These are phyloP conservation scores for Cystobasidiaceae sp. DNA, from an alignment of 1,284 basidiomycete genomes.

Conservation along the genomic window DNA sequence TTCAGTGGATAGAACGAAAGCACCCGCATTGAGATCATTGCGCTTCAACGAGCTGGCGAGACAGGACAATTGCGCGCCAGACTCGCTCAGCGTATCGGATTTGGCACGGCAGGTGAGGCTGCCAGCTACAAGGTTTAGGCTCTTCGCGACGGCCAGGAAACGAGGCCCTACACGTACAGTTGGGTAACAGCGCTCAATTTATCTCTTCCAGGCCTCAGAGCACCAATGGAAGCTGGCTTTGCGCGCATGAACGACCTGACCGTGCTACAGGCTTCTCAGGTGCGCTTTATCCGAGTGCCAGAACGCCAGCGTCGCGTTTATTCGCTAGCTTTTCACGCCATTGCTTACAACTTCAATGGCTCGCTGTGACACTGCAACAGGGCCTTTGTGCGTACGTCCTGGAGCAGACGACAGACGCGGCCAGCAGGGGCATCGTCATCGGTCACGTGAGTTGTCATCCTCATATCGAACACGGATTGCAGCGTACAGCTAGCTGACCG, in stretches of 20 bases:
- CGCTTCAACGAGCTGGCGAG: neutral
- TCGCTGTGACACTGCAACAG: too few relatives aligned
- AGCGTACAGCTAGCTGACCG: neutral
- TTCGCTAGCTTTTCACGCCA: too few relatives aligned
- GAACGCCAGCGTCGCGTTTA: too few relatives aligned
- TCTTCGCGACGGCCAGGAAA: neutral
- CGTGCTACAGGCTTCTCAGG: constrained; percentile 60
- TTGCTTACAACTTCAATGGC: too few relatives aligned
- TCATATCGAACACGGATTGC: neutral
- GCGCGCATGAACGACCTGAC: constrained; percentile 78
- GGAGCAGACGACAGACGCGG: constrained; percentile 54
- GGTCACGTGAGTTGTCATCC: constrained; percentile 47
- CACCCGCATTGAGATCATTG: constrained; percentile 19
- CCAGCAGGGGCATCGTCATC: constrained; percentile 63
- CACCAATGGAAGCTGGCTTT: constrained; percentile 77
- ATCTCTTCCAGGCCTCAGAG: constrained; percentile 59
- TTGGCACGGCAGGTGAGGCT: constrained; percentile 70
- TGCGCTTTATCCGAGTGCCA: too few relatives aligned
- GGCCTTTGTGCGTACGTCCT: constrained; percentile 68
- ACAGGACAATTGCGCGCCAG: constrained; percentile 52
- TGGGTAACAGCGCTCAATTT: neutral
- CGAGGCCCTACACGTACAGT: neutral
- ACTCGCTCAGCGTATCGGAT: constrained; percentile 67
- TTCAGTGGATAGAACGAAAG: constrained; percentile 13
- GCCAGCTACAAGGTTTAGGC: neutral